Evolutionary conservation across 805 yeast genomes (phyloP).

Genomic region (Suhomyces prunicola): DNA sequence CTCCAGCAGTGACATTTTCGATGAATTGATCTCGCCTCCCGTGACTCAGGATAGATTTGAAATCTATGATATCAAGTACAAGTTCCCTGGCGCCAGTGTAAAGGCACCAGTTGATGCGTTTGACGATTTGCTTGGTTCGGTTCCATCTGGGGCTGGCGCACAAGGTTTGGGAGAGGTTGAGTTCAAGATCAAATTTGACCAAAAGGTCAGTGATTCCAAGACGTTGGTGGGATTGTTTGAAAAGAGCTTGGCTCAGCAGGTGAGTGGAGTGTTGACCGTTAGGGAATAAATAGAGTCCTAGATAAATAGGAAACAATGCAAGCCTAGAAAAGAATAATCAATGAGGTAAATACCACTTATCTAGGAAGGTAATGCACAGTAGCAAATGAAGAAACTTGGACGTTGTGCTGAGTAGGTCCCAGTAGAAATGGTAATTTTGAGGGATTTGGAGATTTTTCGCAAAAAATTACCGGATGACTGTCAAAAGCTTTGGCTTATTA

Average conservation of each 20-base stretch:
- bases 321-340: too few relatives aligned
- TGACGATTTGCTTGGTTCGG: constrained; percentile 35
- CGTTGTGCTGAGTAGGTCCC: too few relatives aligned
- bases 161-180: constrained; percentile 24
- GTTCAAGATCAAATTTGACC: constrained; percentile 33
- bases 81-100: constrained; percentile 14
- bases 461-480: too few relatives aligned
- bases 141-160: constrained; percentile 7
- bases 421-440: too few relatives aligned
- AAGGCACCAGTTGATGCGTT: constrained; percentile 15
- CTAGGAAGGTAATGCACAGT: too few relatives aligned
- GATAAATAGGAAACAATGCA: too few relatives aligned
- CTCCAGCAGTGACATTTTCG: constrained; percentile 30
- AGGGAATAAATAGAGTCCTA: neutral
- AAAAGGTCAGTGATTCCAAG: constrained; percentile 31
- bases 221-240: constrained; percentile 35
- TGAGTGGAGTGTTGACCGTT: constrained; percentile 2
- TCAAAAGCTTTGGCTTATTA: too few relatives aligned
- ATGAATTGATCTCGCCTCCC: constrained; percentile 36
- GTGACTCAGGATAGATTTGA: constrained; percentile 35
- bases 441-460: neutral
- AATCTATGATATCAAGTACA: constrained; percentile 27
- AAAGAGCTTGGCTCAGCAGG: constrained; percentile 24
- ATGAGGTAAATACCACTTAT: too few relatives aligned
- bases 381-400: too few relatives aligned